Evolutionary conservation across 202 grass and related monocot genomes (phyloP).

Genomic region (Setaria italica): DNA sequence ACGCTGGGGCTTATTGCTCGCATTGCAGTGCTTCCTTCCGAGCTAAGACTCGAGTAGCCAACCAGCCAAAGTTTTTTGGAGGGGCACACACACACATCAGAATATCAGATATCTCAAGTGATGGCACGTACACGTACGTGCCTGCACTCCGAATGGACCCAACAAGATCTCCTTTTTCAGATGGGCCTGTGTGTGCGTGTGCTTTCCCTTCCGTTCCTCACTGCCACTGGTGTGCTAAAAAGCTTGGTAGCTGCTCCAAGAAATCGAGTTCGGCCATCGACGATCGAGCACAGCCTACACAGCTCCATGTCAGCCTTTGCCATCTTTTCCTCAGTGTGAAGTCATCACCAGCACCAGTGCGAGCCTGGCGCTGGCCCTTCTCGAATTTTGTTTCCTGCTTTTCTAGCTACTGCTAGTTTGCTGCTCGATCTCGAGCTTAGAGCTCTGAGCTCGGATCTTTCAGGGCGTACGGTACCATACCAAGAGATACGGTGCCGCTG

Average conservation of each 20-base stretch:
- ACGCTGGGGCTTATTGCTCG: conserved; percentile 8
- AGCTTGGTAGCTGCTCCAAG: no score
- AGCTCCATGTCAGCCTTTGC: conserved; percentile 37
- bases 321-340: conserved; percentile 13
- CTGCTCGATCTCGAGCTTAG: not conserved
- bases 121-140: not conserved
- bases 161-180: conserved; percentile 35
- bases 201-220: not conserved
- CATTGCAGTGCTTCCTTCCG: not conserved
- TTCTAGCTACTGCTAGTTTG: not conserved
- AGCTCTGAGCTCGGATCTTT: not conserved
- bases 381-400: not conserved
- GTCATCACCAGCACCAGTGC: conserved; percentile 20
- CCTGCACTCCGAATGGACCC: conserved; percentile 32
- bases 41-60: conserved; percentile 14
- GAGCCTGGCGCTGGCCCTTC: not conserved
- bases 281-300: not conserved
- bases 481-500: not conserved
- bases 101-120: not conserved
- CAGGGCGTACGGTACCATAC: not conserved
- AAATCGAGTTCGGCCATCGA: not conserved
- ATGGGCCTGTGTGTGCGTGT: not conserved
- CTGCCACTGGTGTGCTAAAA: not conserved
- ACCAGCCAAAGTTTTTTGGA: not conserved
- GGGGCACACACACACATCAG: not conserved